phyloP scores from a whole-genome alignment of 129 eudicot genomes.

The Dittrichia graveolens region DNA sequence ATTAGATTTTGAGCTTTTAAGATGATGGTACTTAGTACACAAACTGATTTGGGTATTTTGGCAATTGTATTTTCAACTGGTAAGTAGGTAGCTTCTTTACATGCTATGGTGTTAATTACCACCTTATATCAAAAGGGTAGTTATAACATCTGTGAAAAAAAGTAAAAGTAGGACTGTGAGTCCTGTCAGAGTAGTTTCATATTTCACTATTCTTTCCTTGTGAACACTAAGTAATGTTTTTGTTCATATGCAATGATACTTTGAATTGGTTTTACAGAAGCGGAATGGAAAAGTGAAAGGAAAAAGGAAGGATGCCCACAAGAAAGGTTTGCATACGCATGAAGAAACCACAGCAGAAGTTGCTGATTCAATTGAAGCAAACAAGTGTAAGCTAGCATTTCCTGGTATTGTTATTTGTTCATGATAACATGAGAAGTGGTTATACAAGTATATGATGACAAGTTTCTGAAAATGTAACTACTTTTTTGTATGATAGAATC shows the following conservation, averaged over 20 bases:
- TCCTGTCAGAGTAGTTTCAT: slow-evolving; percentile 12
- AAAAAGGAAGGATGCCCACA: slow-evolving; percentile 48
- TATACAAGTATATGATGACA: not conserved
- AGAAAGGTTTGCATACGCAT: slow-evolving; percentile 35
- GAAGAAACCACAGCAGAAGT: slow-evolving; percentile 37
- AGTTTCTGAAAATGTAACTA: not conserved
- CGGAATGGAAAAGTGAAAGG: slow-evolving; percentile 47
- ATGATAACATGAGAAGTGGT: slow-evolving; percentile 26
- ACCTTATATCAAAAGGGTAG: not conserved
- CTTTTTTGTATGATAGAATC: not conserved
- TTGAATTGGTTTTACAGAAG: slow-evolving; percentile 40
- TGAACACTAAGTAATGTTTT: not conserved
- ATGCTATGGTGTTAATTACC: not conserved
- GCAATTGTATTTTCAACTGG: not conserved
- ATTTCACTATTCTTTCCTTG: slow-evolving; percentile 1
- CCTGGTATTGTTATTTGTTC: slow-evolving; percentile 25
- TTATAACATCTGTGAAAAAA: slow-evolving; percentile 3
- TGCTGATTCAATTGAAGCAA: slow-evolving; percentile 30
- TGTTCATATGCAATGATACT: slow-evolving; percentile 15
- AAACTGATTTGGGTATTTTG: slow-evolving; percentile 1
- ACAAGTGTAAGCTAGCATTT: slow-evolving; percentile 39
- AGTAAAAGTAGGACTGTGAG: not conserved
- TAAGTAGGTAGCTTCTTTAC: not conserved
- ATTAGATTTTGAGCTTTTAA: not conserved
- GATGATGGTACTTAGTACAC: slow-evolving; percentile 16